Evolutionary conservation across 345 rosid genomes (phyloP), one percentile per base, ranked within the genome.

Genomic region (Stellera chamaejasme): DNA sequence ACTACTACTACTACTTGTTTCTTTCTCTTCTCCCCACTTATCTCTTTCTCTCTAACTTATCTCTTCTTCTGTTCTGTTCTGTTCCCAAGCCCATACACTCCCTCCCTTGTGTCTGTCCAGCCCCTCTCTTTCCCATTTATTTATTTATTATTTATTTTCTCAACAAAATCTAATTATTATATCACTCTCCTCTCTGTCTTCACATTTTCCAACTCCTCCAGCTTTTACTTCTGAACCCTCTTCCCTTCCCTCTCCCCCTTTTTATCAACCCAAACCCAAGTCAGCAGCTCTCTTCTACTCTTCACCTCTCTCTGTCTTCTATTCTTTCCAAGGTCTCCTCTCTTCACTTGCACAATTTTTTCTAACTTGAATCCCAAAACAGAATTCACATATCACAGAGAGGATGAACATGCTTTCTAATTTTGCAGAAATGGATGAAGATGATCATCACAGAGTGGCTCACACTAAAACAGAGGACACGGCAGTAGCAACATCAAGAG

Each of bases 11-110:
- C 23, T 19, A 19, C 61, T 53, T 66, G 57, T 49, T 43, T 50
- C 13, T 52, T 45, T 64, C 58, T 52, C 43, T 51, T 52, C 43
- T 51, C 77, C 27, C 36, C 47, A 51, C 43, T 43, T 43, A 11
- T 58, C 75, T 74, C 71, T 32, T 32, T 32, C 75, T 74, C 73
- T 19, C 23, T 1, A 19, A 19, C 23, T 19, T 19, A 19, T 19
- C 23, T 68, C 78, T 71, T 64, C 70, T 68, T 66, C 74, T 77
- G 65, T 75, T 78, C 88, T 79, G 71, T 62, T 76, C 87, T 69
- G 75, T 79, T 81, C 77, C 90, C 84, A 74, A 77, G 82, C 94
- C 94, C 94, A 84, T 85, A 67, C 80, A 64, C 58, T 68, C 60
- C 68, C 58, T 68, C 60, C 68, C 75, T 64, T 68, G 62, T 69